These are phyloP conservation scores for Fusarium vanettenii DNA, from an alignment of 2,329 filamentous ascomycete genomes.

Conservation along the genomic window DNA sequence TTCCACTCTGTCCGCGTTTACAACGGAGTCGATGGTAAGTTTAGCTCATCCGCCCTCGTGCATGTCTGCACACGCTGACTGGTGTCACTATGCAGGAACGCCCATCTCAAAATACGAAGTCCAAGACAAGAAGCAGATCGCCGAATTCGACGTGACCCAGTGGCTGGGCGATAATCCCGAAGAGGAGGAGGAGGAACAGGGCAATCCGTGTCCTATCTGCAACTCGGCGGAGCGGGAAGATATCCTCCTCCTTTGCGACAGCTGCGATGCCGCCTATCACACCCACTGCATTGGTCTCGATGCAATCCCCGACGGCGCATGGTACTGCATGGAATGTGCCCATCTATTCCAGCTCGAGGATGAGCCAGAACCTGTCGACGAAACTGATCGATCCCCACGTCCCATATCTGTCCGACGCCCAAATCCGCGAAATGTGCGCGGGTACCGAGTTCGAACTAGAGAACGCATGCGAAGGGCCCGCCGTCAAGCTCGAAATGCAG, in stretches of 20 bases:
- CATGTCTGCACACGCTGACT: constrained; percentile 34
- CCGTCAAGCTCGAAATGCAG: constrained; percentile 75
- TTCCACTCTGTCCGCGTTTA: constrained; percentile 93
- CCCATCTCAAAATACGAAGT: constrained; percentile 71
- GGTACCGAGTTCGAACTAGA: constrained; percentile 62
- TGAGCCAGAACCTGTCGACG: constrained; percentile 48
- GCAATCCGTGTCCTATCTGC: constrained; percentile 85
- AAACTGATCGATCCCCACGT: constrained; percentile 48
- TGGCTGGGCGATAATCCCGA: constrained; percentile 79
- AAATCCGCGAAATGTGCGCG: constrained; percentile 48
- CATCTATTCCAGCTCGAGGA: constrained; percentile 57
- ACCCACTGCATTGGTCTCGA: constrained; percentile 91
- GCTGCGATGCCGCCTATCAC: constrained; percentile 90
- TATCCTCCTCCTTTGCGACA: constrained; percentile 88
- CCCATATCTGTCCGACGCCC: constrained; percentile 47
- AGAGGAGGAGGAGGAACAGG: constrained; percentile 76
- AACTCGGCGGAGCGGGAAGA: constrained; percentile 84
- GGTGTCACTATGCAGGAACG: constrained; percentile 57
- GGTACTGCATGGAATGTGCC: constrained; percentile 91
- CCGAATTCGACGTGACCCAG: constrained; percentile 84
- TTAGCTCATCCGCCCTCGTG: constrained; percentile 25
- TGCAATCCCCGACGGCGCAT: constrained; percentile 78
- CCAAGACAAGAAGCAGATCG: constrained; percentile 87
- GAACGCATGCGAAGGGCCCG: constrained; percentile 67
- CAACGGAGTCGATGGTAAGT: constrained; percentile 81